A percentile compares a stretch with the other conserved stretches of the same genome.
These are phyloP conservation scores for Nemania sp. DNA, from an alignment of 2,329 filamentous ascomycete genomes.

Conservation along the genomic window DNA sequence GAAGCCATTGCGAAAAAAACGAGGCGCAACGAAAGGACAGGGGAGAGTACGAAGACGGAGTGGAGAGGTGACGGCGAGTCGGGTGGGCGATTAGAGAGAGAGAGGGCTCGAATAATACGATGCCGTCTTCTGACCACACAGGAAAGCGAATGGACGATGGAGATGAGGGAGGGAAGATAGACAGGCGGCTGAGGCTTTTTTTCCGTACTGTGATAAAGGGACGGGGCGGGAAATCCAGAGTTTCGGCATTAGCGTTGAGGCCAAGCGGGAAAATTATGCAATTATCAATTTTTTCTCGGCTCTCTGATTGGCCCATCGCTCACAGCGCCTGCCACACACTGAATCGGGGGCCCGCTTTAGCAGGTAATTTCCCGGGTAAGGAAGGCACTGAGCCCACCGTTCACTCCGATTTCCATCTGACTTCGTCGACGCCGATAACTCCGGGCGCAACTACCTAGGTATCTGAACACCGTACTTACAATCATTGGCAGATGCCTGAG, in stretches of 20 bases:
- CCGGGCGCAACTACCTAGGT: neutral
- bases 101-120: slow-evolving; percentile 10
- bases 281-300: slow-evolving; percentile 18
- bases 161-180: slow-evolving; percentile 12
- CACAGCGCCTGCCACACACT: slow-evolving; percentile 8
- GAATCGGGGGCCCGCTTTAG: slow-evolving; percentile 8
- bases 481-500: no score
- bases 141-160: slow-evolving; percentile 6
- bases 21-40: slow-evolving; percentile 8
- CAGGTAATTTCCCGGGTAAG: slow-evolving; percentile 20
- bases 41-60: slow-evolving; percentile 23
- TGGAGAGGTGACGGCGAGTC: slow-evolving; percentile 26
- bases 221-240: slow-evolving; percentile 3
- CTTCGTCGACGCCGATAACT: slow-evolving; percentile 18
- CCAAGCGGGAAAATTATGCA: slow-evolving; percentile 14
- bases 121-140: slow-evolving; percentile 14
- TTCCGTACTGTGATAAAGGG: slow-evolving; percentile 14
- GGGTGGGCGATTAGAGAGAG: slow-evolving; percentile 1
- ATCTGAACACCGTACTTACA: no score
- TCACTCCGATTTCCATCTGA: neutral
- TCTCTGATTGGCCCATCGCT: slow-evolving; percentile 11
- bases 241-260: slow-evolving; percentile 11
- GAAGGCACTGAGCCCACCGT: neutral
- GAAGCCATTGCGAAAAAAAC: slow-evolving; percentile 30
- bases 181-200: slow-evolving; percentile 25